phyloP scores from a whole-genome alignment of 495 filamentous ascomycete species.

The Podospora anserina region DNA sequence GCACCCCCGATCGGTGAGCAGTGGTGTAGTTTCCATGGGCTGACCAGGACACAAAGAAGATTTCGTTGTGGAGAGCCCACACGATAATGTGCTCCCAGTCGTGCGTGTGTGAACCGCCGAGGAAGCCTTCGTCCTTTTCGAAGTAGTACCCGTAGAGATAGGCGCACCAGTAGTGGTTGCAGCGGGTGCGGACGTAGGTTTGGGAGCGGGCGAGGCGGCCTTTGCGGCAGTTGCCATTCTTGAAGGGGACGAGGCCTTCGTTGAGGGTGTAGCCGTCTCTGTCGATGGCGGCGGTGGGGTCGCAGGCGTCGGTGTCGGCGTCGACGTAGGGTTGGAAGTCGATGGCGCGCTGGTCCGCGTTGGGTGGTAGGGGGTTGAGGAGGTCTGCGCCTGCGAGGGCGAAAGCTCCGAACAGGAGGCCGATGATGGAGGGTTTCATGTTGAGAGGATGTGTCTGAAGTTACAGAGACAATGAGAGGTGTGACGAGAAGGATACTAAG shows the following conservation, averaged over 20 bases:
- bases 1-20: neutral
- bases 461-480: neutral
- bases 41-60: neutral
- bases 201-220: neutral
- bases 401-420: neutral
- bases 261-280: neutral
- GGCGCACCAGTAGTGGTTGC: slow-evolving; percentile 9
- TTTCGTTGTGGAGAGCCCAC: neutral
- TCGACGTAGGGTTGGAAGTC: neutral
- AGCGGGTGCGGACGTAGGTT: neutral
- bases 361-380: neutral
- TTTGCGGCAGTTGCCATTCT: neutral
- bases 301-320: neutral
- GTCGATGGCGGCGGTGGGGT: slow-evolving; percentile 4
- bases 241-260: neutral
- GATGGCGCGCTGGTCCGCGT: neutral
- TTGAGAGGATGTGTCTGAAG: neutral
- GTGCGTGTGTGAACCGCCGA: neutral
- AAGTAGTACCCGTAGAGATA: slow-evolving; percentile 5
- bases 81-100: slow-evolving; percentile 9
- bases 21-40: neutral
- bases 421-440: neutral
- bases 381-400: neutral
- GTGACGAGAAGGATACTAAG: neutral
- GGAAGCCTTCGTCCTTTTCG: neutral